phyloP scores from a whole-genome alignment of 306 rosid species.

The Dicorynia guianensis region DNA sequence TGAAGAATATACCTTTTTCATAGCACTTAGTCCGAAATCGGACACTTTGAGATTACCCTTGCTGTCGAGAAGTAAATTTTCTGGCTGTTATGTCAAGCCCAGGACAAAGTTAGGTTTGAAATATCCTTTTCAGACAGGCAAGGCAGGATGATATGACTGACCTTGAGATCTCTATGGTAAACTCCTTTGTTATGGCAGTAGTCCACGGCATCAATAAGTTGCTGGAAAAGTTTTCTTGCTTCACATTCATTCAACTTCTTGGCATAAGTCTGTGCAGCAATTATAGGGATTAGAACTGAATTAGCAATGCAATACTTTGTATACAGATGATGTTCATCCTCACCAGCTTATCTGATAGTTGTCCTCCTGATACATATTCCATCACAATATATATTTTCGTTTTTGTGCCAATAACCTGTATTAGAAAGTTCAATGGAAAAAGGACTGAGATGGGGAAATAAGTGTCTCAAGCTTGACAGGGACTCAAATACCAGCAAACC shows the following conservation, averaged over 20 bases:
- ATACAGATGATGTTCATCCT: constrained; percentile 37
- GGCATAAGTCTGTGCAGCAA: constrained; percentile 51
- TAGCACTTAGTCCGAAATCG: constrained; percentile 81
- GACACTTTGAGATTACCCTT: constrained; percentile 76
- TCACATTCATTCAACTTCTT: constrained; percentile 62
- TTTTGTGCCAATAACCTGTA: constrained; percentile 76
- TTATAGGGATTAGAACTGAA: constrained; percentile 34
- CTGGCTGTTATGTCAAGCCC: constrained; percentile 59
- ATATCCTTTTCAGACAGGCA: constrained; percentile 3
- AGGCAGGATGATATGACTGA: constrained; percentile 32
- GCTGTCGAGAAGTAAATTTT: constrained; percentile 74
- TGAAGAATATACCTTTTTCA: constrained; percentile 64
- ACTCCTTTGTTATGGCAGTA: constrained; percentile 81
- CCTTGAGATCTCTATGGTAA: constrained; percentile 86
- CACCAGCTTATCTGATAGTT: constrained; percentile 74
- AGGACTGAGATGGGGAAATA: constrained; percentile 7
- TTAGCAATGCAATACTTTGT: constrained; percentile 2
- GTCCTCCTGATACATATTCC: constrained; percentile 82
- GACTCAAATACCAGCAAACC: background rate
- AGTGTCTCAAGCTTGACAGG: background rate
- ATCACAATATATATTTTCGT: constrained; percentile 80
- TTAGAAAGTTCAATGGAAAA: constrained; percentile 14
- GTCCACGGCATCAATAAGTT: constrained; percentile 77
- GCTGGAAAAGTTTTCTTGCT: constrained; percentile 82
- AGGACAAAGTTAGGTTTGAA: constrained; percentile 31